Conservation (phyloP, 768 basidiomycete genomes). For the Tylopilus intermedius region DNA sequence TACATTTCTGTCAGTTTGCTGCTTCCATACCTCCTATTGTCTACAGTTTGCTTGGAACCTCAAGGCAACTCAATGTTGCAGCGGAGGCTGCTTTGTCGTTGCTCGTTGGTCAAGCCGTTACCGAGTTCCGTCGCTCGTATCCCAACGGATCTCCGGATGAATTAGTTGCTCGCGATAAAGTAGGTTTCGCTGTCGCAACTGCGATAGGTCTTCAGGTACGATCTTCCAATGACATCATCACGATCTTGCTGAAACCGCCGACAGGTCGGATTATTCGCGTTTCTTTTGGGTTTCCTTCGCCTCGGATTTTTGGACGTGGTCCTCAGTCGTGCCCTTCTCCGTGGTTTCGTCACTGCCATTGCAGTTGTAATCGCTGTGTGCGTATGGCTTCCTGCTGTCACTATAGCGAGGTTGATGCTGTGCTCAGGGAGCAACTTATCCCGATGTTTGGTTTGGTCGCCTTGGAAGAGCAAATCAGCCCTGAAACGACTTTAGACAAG, state of each 20-base stretch:
- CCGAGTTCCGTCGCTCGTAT: constrained; percentile 55
- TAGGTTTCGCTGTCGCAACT: constrained; percentile 69
- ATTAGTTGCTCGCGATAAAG: constrained; percentile 34
- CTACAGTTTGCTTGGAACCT: constrained; percentile 88
- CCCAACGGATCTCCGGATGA: constrained; percentile 35
- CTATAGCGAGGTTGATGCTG: neutral
- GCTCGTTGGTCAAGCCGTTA: constrained; percentile 81
- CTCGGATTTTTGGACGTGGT: constrained; percentile 93
- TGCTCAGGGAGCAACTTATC: constrained; percentile 68
- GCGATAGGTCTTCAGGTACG: constrained; percentile 79
- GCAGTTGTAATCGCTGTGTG: constrained; percentile 83
- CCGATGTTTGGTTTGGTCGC: constrained; percentile 81
- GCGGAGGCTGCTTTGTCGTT: constrained; percentile 87
- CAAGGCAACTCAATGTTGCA: constrained; percentile 73
- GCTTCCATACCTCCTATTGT: constrained; percentile 83
- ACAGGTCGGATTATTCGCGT: constrained; percentile 81
- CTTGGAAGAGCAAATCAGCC: constrained; percentile 51
- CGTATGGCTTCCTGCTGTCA: constrained; percentile 22
- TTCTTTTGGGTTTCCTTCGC: constrained; percentile 79
- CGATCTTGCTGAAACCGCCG: neutral
- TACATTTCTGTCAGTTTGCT: constrained; percentile 51
- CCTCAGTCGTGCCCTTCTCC: constrained; percentile 79
- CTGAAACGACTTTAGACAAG: constrained; percentile 72
- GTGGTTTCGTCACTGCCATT: constrained; percentile 84
- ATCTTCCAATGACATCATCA: neutral